Percentiles rank a stretch among this genome's conserved stretches.
Evolutionary conservation across 495 filamentous ascomycete genomes (phyloP).

Genomic region (Rhypophila decipiens): DNA sequence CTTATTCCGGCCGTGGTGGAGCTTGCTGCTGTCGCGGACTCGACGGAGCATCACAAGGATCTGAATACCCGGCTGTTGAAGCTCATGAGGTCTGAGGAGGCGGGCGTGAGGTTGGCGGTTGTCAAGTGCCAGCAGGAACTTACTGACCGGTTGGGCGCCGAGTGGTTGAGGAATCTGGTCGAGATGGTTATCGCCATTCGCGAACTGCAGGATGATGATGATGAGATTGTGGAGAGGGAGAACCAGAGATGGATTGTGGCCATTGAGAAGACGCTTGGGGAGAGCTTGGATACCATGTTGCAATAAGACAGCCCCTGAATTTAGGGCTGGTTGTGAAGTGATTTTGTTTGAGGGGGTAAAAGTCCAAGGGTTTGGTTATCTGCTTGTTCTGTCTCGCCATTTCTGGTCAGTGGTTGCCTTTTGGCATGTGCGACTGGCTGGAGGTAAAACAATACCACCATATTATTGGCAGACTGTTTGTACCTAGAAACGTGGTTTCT

Average conservation of each 20-base stretch:
- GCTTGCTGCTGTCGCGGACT: slow-evolving; percentile 71
- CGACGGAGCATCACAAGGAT: slow-evolving; percentile 81
- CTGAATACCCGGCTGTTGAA: slow-evolving; percentile 71
- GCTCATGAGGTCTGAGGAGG: slow-evolving; percentile 62
- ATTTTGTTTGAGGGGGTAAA: no score
- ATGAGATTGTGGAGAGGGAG: slow-evolving; percentile 84
- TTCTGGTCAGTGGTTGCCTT: no score
- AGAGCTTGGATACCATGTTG: slow-evolving; percentile 85
- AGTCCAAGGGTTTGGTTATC: no score
- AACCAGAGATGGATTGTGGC: slow-evolving; percentile 76
- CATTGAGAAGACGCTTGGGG: slow-evolving; percentile 82
- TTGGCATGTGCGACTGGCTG: no score
- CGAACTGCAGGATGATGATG: slow-evolving; percentile 92
- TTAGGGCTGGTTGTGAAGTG: no score
- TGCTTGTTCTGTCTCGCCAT: no score
- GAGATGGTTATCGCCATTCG: slow-evolving; percentile 95
- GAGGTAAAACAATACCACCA: no score
- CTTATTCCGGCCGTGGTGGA: slow-evolving; percentile 59
- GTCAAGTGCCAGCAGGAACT: slow-evolving; percentile 72
- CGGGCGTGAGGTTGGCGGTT: slow-evolving; percentile 64
- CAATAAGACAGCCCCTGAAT: no score
- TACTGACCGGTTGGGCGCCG: slow-evolving; percentile 74
- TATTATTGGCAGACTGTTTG: no score
- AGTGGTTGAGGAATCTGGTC: slow-evolving; percentile 82
- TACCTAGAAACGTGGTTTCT: no score